These are phyloP conservation scores for Arthrobotrys sinensis DNA, from an alignment of 2,329 filamentous ascomycete species.

Conservation along the genomic window DNA sequence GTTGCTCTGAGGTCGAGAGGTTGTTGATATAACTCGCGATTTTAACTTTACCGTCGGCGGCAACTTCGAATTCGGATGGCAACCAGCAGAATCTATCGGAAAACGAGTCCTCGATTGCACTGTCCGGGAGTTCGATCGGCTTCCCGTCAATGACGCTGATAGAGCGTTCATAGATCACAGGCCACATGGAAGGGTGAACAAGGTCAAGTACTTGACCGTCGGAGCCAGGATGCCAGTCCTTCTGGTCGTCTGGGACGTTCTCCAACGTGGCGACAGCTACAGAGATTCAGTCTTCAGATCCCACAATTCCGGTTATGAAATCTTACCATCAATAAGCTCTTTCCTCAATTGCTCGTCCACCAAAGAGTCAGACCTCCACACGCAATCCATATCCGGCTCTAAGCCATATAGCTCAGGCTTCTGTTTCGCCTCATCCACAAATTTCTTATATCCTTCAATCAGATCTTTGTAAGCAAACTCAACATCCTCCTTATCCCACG, in stretches of 20 bases:
- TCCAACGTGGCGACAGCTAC: conserved; percentile 70
- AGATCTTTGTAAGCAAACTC: conserved; percentile 43
- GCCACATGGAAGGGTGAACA: conserved; percentile 77
- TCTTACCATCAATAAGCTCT: conserved; percentile 51
- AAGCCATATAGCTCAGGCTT: conserved; percentile 31
- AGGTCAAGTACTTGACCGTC: conserved; percentile 75
- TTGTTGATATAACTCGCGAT: conserved; percentile 58
- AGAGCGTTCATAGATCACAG: conserved; percentile 71
- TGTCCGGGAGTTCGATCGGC: conserved; percentile 37
- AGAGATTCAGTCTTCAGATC: background rate
- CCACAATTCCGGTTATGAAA: background rate
- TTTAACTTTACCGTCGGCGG: conserved; percentile 47
- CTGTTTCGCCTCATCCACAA: conserved; percentile 32
- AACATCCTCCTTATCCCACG: conserved; percentile 40
- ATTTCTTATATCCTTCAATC: conserved; percentile 39
- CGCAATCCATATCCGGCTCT: conserved; percentile 58
- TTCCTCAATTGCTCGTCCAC: conserved; percentile 39
- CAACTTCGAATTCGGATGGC: conserved; percentile 48
- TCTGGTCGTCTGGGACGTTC: conserved; percentile 69
- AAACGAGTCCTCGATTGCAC: conserved; percentile 29
- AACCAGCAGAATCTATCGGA: conserved; percentile 55
- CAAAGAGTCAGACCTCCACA: conserved; percentile 46
- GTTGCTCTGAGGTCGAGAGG: conserved; percentile 23
- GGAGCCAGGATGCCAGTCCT: conserved; percentile 76
- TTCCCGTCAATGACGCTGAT: conserved; percentile 43